phyloP scores from a whole-genome alignment of 352 stramenopile genomes.

The Phytopythium montanum region DNA sequence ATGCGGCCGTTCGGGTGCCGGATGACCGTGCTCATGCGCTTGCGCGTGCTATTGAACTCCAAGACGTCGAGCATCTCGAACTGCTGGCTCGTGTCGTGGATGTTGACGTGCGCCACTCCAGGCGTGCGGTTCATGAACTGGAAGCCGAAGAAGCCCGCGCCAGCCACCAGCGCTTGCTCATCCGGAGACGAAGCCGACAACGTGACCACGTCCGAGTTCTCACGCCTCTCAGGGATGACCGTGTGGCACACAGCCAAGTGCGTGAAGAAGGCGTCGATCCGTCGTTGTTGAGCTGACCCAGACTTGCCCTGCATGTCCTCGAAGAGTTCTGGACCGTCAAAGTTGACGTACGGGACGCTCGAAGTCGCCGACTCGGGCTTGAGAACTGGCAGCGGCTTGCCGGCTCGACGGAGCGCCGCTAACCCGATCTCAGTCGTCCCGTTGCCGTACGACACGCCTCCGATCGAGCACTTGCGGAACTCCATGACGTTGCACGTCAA shows the following conservation, averaged over 20 bases:
- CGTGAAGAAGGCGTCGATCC: slow-evolving; percentile 77
- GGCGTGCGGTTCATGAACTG: slow-evolving; percentile 68
- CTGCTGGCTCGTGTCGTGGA: slow-evolving; percentile 36
- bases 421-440: slow-evolving; percentile 83
- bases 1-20: slow-evolving; percentile 52
- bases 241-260: slow-evolving; percentile 93
- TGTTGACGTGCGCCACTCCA: slow-evolving; percentile 40
- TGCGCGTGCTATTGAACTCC: slow-evolving; percentile 91
- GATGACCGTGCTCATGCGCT: slow-evolving; percentile 93
- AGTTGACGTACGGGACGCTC: slow-evolving; percentile 70
- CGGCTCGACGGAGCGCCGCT: slow-evolving; percentile 54
- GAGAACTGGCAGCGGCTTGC: slow-evolving; percentile 45
- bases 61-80: slow-evolving; percentile 88
- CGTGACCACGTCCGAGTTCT: slow-evolving; percentile 57
- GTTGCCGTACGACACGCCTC: slow-evolving; percentile 84
- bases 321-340: slow-evolving; percentile 63
- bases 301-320: slow-evolving; percentile 61
- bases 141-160: slow-evolving; percentile 70
- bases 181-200: slow-evolving; percentile 80
- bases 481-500: slow-evolving; percentile 99
- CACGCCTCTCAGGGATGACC: slow-evolving; percentile 94
- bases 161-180: slow-evolving; percentile 84
- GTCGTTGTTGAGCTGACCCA: slow-evolving; percentile 36
- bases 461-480: slow-evolving; percentile 93
- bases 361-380: slow-evolving; percentile 15